Percentiles rank a stretch among this genome's conserved stretches.
Evolutionary conservation across 2,329 filamentous ascomycete species (phyloP).

Genomic region (Beauveria sp.): DNA sequence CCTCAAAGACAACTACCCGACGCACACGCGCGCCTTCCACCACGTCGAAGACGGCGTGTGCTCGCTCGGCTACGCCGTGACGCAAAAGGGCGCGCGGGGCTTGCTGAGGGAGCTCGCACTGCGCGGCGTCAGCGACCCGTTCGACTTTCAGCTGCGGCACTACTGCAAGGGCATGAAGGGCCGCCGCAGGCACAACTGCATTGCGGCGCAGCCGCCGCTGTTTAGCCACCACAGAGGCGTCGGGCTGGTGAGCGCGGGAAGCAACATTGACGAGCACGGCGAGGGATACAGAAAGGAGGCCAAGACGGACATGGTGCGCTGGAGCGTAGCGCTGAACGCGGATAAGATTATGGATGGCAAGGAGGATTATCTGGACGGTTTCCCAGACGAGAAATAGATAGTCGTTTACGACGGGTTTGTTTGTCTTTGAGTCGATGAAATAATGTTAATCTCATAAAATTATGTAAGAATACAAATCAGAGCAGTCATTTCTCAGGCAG

Average conservation of each 20-base stretch:
- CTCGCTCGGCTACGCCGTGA: constrained; percentile 36
- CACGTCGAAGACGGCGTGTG: constrained; percentile 30
- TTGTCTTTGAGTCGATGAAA: too few species aligned
- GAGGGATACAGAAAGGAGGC: constrained; percentile 20
- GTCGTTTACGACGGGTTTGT: too few species aligned
- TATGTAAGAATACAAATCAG: too few species aligned
- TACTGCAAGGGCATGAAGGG: constrained; percentile 35
- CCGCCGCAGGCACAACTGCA: constrained; percentile 27
- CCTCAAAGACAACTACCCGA: constrained; percentile 20
- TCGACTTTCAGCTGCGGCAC: constrained; percentile 36
- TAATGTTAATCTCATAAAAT: too few species aligned
- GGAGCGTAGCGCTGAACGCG: constrained; percentile 1
- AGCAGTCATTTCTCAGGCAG: too few species aligned
- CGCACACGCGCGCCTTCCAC: constrained; percentile 35
- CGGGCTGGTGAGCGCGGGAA: constrained; percentile 25
- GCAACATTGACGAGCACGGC: constrained; percentile 28
- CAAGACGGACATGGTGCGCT: constrained; percentile 14
- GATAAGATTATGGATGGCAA: constrained; percentile 9
- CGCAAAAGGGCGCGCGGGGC: constrained; percentile 31
- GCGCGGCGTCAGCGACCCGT: constrained; percentile 29
- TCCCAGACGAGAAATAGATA: background rate
- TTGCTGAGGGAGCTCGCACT: constrained; percentile 30
- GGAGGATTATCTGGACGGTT: background rate
- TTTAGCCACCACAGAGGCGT: constrained; percentile 36
- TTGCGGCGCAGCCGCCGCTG: constrained; percentile 33